Conservation (phyloP, 441 rosid genomes). For the Euphorbia celastroides region DNA sequence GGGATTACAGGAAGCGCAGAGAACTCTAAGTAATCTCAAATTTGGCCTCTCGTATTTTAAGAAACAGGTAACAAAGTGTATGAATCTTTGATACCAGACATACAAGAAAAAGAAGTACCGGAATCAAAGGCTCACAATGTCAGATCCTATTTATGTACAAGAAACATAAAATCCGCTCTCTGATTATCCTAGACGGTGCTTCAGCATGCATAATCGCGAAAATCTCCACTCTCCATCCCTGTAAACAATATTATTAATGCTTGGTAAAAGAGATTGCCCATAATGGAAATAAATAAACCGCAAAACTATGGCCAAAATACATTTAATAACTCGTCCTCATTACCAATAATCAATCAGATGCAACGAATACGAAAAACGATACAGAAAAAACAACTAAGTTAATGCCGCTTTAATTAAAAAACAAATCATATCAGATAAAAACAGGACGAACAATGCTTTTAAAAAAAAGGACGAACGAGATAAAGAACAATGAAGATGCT, state of each 20-base stretch:
- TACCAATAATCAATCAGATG: slow-evolving; percentile 9
- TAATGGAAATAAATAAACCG: slow-evolving; percentile 1
- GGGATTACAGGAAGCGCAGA: slow-evolving; percentile 19
- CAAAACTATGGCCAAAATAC: slow-evolving; percentile 2
- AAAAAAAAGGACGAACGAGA: background rate
- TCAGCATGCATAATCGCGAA: slow-evolving; percentile 16
- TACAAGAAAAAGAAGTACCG: slow-evolving; percentile 21
- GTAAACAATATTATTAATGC: slow-evolving; percentile 6
- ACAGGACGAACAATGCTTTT: background rate
- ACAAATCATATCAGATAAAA: too few relatives aligned
- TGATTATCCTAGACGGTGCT: background rate
- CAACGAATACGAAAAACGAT: background rate
- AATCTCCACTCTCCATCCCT: slow-evolving; percentile 13
- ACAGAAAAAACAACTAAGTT: background rate
- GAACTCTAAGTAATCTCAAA: slow-evolving; percentile 19
- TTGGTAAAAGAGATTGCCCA: slow-evolving; percentile 3
- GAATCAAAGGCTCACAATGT: slow-evolving; percentile 18
- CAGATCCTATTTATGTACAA: slow-evolving; percentile 18
- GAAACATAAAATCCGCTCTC: background rate
- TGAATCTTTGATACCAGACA: slow-evolving; percentile 23
- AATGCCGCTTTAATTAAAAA: slow-evolving; percentile 2
- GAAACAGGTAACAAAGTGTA: slow-evolving; percentile 9
- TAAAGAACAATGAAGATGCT: background rate
- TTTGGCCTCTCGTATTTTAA: slow-evolving; percentile 14
- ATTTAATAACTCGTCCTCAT: background rate